phyloP scores from a whole-genome alignment of 2,329 filamentous ascomycete genomes.

The Apiospora koreana region DNA sequence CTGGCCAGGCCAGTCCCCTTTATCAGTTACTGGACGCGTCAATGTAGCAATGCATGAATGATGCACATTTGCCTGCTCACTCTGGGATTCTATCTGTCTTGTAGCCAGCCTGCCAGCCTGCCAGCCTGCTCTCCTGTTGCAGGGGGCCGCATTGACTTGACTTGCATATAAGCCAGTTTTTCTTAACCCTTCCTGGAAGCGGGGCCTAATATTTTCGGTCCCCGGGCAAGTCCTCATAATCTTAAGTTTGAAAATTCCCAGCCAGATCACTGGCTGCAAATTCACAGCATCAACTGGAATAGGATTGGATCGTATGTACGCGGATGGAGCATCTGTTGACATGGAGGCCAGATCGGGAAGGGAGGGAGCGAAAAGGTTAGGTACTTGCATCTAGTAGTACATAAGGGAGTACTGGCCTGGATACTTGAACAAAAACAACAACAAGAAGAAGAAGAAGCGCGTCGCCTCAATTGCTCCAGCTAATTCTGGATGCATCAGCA shows the following conservation, averaged over 20 bases:
- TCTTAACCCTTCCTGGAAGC: background rate
- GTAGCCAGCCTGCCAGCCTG: too few relatives aligned
- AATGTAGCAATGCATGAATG: background rate
- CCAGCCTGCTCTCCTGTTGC: too few relatives aligned
- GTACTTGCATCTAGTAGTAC: background rate
- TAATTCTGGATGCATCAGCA: background rate
- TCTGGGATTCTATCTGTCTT: background rate
- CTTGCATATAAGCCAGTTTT: background rate
- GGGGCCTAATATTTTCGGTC: background rate
- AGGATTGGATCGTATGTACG: background rate
- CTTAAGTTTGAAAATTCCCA: background rate
- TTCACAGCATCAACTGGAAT: background rate
- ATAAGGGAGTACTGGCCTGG: too few relatives aligned
- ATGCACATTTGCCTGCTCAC: background rate
- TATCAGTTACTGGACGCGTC: background rate
- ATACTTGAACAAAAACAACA: background rate
- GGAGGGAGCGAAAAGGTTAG: background rate
- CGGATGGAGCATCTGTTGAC: background rate
- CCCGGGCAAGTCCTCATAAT: background rate
- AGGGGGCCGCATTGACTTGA: conserved; percentile 2
- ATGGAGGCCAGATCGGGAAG: background rate
- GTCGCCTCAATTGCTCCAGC: background rate
- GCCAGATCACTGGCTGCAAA: background rate
- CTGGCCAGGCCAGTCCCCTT: background rate
- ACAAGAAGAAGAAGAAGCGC: background rate